Evolutionary conservation across 306 rosid genomes (phyloP).

Genomic region (Trifolium dubium): DNA sequence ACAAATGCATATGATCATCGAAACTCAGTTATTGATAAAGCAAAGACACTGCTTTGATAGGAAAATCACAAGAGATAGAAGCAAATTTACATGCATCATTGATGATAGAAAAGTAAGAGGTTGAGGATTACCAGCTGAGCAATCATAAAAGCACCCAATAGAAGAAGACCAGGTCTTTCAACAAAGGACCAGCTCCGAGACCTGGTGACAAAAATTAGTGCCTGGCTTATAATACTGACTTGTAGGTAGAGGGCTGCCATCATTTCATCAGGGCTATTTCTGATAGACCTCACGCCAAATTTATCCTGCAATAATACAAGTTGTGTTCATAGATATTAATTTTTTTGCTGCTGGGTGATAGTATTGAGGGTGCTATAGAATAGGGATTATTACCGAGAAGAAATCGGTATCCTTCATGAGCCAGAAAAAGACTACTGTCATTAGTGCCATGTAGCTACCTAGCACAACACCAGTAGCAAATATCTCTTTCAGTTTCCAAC

Average conservation of each 20-base stretch:
- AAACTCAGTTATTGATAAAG: background rate
- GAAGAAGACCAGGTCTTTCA: constrained; percentile 94
- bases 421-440: constrained; percentile 98
- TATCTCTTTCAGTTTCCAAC: constrained; percentile 96
- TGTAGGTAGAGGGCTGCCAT: constrained; percentile 98
- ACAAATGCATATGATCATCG: constrained; percentile 18
- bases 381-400: constrained; percentile 65
- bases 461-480: constrained; percentile 96
- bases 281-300: constrained; percentile 58
- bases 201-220: constrained; percentile 93
- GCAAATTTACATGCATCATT: constrained; percentile 15
- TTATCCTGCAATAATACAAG: constrained; percentile 58
- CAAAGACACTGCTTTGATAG: constrained; percentile 1
- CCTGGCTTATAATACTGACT: constrained; percentile 99
- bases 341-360: constrained; percentile 2
- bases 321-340: constrained; percentile 2
- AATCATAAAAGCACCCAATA: constrained; percentile 75
- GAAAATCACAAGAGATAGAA: constrained; percentile 27
- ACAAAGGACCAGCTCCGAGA: constrained; percentile 93
- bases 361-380: background rate
- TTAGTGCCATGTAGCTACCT: constrained; percentile 94
- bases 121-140: constrained; percentile 84
- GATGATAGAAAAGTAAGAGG: constrained; percentile 24
- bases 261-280: constrained; percentile 49
- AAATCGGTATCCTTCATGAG: constrained; percentile 64